phyloP scores from a whole-genome alignment of 345 rosid genomes.

The Melaleuca alternifolia region DNA sequence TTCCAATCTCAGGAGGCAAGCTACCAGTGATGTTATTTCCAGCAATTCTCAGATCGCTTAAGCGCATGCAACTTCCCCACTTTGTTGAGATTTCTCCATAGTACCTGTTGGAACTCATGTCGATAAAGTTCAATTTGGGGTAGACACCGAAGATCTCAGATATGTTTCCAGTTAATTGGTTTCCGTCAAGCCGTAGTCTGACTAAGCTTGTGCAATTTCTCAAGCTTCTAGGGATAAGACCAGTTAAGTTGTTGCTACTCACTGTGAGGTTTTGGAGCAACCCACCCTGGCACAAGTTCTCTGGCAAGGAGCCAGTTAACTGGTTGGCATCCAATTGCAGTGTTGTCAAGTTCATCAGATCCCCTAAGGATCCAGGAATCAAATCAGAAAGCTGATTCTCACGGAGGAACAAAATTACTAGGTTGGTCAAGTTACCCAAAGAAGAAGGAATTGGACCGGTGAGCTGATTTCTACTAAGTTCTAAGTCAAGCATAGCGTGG shows the following conservation, averaged over 20 bases:
- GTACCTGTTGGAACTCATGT: slow-evolving; percentile 17
- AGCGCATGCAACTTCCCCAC: slow-evolving; percentile 9
- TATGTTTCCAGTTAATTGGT: slow-evolving; percentile 12
- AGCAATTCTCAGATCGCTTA: neutral
- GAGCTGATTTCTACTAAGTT: neutral
- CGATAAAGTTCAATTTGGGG: slow-evolving; percentile 6
- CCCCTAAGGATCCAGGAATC: neutral
- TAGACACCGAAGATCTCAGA: slow-evolving; percentile 7
- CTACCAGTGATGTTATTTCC: slow-evolving; percentile 12
- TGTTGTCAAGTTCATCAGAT: neutral
- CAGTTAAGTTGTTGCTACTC: slow-evolving; percentile 8
- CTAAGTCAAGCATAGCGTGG: neutral
- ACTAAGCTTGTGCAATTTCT: slow-evolving; percentile 8
- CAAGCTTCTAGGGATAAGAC: slow-evolving; percentile 5
- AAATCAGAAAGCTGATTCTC: slow-evolving; percentile 3
- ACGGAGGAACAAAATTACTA: neutral
- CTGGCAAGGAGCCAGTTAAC: neutral
- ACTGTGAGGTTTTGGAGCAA: neutral
- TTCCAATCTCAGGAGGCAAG: slow-evolving; percentile 19
- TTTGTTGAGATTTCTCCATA: slow-evolving; percentile 14
- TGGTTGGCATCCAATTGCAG: neutral
- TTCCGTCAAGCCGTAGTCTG: slow-evolving; percentile 8
- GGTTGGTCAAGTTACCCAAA: neutral
- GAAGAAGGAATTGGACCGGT: slow-evolving; percentile 10
- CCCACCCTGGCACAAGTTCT: neutral